Evolutionary conservation across 306 rosid genomes (phyloP), one percentile per base, ranked within the genome.

Genomic region (Trifolium fragiferum): DNA sequence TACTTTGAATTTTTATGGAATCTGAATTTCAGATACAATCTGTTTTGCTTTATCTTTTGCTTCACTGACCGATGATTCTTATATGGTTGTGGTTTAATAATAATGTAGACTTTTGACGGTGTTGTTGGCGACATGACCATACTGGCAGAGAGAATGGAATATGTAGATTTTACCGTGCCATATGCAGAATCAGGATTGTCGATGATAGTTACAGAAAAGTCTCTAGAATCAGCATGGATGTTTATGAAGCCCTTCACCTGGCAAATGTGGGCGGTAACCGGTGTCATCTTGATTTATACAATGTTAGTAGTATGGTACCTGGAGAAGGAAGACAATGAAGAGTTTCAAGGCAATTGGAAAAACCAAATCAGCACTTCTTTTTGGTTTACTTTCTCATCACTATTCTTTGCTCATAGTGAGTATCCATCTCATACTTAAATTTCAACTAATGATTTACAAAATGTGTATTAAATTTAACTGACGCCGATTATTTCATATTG

Each of bases 381-480:
- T 75, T 87, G 80, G 89, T 92, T 92, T 75, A 83, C 88, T 61
- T 85, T 87, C 87, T 86, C 91, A 64, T 82, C 93, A 32, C 81
- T 92, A 46, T 92, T 92, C 91, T 89, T 84, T 78, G 87, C 91
- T 46, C 93, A 92, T 1, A 86, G 97, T 89, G 72, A 86, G 96
- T 80, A 68, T 68, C 72, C 16, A 66, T 30, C 66, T 58, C 68
- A 58, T 73, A 46, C 21, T 46, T 72, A 66, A 68, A 37, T 2
- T 37, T 35, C 40, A 35, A 16, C 47, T 62, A 71, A 44, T 37
- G 21, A 60, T 60, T 60, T 15, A 40, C 23, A 32, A 61, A 33
- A 33, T 62, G 46, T 66, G 20, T 27, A n/a, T 15, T 20, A 18
- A 63, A 62, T 9, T 62, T 7, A 35, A 47, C 73, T 70, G 20